Evolutionary conservation across 148 eudicot species (phyloP), one percentile per base, ranked within the genome.

Genomic region (Cornus kousa): DNA sequence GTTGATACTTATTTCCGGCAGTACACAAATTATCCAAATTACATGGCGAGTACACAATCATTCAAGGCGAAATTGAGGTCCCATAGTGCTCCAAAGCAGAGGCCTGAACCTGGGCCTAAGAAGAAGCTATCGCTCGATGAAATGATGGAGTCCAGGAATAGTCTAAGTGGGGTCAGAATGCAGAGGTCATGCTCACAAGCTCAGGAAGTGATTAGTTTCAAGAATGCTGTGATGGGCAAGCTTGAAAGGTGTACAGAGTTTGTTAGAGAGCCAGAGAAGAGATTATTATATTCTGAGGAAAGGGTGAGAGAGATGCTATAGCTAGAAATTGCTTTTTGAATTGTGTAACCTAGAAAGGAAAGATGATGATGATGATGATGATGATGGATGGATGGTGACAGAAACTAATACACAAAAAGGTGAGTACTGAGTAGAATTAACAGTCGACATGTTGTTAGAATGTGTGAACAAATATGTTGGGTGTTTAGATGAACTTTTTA

Each of bases 31-130:
- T 82, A 39, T 67, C 98, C 97, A 0, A 89, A 83, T 75, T 95
- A 93, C 73, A 95, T 95, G 98, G 88, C 93, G 0, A 85, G 86
- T 64, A 95, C 98, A 0, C 87, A 89, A 39, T 95, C 98, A 70
- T 95, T 91, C 76, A 79, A 81, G 53, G 98, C 97, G 35, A 95
- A 95, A 80, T 19, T 87, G 73, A 87, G 98, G 89, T 93, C 98
- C 5, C 93, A 90, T 3, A 95, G 98, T 59, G 97, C 97, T 1
- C 98, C 98, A 2, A 95, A 84, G 68, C 93, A 91, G 48, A 85
- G 98, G 80, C 93, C 96, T 0, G 98, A 89, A 62, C 70, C 76
- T 5, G 89, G 81, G 57, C 71, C 87, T 12, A 91, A 82, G 86
- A 95, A 82, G 81, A 89, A 77, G 83, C 35, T 89, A 33, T 88